Evolutionary conservation across 345 rosid genomes (phyloP), one percentile per base, ranked within the genome.

Genomic region (Pseudoturritis turrita): DNA sequence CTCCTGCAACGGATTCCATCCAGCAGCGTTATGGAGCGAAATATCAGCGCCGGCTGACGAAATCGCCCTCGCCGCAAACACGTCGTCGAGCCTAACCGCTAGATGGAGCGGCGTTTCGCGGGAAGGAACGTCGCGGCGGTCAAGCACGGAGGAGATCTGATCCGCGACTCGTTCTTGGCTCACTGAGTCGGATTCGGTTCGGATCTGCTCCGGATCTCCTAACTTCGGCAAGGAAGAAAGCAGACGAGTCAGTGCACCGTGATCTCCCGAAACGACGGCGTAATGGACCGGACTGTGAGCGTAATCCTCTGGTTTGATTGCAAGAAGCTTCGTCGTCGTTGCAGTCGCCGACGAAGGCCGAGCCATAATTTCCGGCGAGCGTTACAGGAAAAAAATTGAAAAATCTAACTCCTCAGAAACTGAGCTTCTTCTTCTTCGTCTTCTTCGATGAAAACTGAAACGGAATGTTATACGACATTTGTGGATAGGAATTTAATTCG

Each of bases 1-100:
- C 72, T 92, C 98, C 78, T 91, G 98, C 29, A 92, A 85, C 13
- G 99, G 97, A 67, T 89, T 91, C 98, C 99, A 92, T 0, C 99
- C 97, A 0, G 97, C 83, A 1, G 91, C 80, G 73, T 89, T 92
- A 49, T 95, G 99, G 3, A 95, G 81, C 0, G 99, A 88, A 2
- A 86, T 87, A 62, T 95, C 97, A 11, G 92, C 94, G 0, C 97
- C 97, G 12, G 96, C 96, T 2, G 81, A 49, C 1, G 89, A 84
- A 9, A 95, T 86, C 3, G 89, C 61, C 1, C 80, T 76, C 1
- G 83, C 91, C 0, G 98, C 82, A 13, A 83, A 62, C 3, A 71
- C 50, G 68, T 95, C 99, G 52, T 82, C 81, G 2, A 91, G 71
- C 4, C 91, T 79, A 13, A 95, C 98, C 18, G 99, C 86, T 0